Conservation (phyloP, 2,329 filamentous ascomycete species). For the Dactylellina sp. region DNA sequence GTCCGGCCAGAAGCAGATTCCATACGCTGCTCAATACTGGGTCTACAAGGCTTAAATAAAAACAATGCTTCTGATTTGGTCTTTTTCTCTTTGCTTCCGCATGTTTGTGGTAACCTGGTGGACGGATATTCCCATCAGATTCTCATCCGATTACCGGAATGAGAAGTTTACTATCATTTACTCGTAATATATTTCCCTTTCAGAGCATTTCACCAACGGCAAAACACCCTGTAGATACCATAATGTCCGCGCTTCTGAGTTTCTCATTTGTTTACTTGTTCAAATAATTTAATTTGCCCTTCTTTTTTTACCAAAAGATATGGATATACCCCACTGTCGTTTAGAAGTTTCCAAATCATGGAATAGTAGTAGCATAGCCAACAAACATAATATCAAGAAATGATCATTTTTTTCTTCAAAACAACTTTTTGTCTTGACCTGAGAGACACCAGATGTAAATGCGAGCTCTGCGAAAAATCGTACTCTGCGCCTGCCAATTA, state of each 20-base stretch:
- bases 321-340: conserved; percentile 54
- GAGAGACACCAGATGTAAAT: background rate
- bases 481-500: background rate
- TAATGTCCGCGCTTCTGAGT: conserved; percentile 19
- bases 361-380: conserved; percentile 15
- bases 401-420: background rate
- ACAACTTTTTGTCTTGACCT: background rate
- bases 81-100: conserved; percentile 10
- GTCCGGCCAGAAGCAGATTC: conserved; percentile 30
- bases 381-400: conserved; percentile 24
- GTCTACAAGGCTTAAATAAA: conserved; percentile 26
- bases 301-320: conserved; percentile 37
- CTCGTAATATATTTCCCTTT: conserved; percentile 5
- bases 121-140: conserved; percentile 31
- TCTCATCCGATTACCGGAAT: background rate
- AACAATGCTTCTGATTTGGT: background rate
- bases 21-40: conserved; percentile 46
- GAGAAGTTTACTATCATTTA: background rate
- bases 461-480: conserved; percentile 5
- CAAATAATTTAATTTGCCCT: conserved; percentile 3
- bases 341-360: conserved; percentile 24
- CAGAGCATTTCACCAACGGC: conserved; percentile 17
- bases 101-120: conserved; percentile 1
- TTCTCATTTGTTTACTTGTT: conserved; percentile 7
- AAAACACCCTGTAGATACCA: conserved; percentile 45